Evolutionary conservation across 306 rosid species (phyloP), one percentile per base, ranked within the genome.

Genomic region (Quercus ilex): DNA sequence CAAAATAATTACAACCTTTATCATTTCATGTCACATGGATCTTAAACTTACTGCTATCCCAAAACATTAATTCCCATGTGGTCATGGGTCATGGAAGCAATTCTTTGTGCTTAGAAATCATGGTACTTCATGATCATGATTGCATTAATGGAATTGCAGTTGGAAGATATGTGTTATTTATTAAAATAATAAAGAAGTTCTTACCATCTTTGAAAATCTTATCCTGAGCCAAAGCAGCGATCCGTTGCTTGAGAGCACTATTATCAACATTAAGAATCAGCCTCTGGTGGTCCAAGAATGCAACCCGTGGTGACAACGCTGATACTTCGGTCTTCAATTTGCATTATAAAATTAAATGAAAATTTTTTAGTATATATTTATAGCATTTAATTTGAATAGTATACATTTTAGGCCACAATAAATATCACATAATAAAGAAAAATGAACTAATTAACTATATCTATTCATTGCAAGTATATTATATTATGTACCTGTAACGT

Each of bases 201-300:
- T 33, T 90, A 95, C 98, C 97, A 71, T 95, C 99, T 90, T 95
- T 95, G 85, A 95, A 95, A 85, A 95, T 85, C 92, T 91, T 95
- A 77, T 95, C 98, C 68, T 95, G 99, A 74, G 96, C 98, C 90
- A 95, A 84, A 77, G 97, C 98, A 73, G 99, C 99, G 77, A 95
- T 90, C n/a, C 98, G 82, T 88, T 95, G 98, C 89, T 95, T 92
- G 43, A 95, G 88, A 78, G 98, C 87, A 78, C 98, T 91, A 2
- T 93, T 95, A 76, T 95, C 98, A 35, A 95, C 94, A 55, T 90
- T 91, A 1, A 95, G 98, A 81, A 95, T 85, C 93, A 95, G 84
- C 77, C 99, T 96, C 67, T 92, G 99, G 88, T 95, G 99, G 77
- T 95, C 99, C 83, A 95, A 87, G 79, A 90, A 95, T 49, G 98